Percentiles rank a stretch among this genome's conserved stretches.
Evolutionary conservation across 2,329 filamentous ascomycete species (phyloP).

Genomic region (Fusarium dimerum): DNA sequence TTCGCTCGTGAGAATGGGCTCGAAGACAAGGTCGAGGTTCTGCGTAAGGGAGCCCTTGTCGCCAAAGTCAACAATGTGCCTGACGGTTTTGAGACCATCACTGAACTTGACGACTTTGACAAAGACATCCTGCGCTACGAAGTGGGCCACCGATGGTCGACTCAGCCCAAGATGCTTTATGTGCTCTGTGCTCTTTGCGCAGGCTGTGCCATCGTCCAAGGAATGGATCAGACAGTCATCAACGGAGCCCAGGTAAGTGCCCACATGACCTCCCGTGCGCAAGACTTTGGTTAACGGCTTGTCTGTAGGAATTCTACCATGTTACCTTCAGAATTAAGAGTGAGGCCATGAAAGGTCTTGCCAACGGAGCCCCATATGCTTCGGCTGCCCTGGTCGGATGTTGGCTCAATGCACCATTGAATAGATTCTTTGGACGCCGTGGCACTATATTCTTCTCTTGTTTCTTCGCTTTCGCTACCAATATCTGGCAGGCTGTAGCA

Average conservation of each 20-base stretch:
- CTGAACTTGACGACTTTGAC: constrained; percentile 33
- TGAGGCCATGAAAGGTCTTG: constrained; percentile 45
- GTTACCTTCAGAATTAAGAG: constrained; percentile 35
- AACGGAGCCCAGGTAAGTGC: constrained; percentile 50
- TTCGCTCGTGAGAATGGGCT: constrained; percentile 40
- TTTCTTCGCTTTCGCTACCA: constrained; percentile 48
- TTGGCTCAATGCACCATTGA: constrained; percentile 46
- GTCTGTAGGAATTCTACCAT: constrained; percentile 36
- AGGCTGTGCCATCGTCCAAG: constrained; percentile 55
- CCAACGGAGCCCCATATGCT: constrained; percentile 58
- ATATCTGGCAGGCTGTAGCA: constrained; percentile 45
- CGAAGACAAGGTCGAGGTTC: constrained; percentile 43
- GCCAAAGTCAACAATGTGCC: constrained; percentile 32
- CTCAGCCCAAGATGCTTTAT: constrained; percentile 44
- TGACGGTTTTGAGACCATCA: constrained; percentile 27
- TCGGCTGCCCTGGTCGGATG: constrained; percentile 45
- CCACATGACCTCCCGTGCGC: neutral
- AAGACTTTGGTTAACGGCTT: constrained; percentile 3
- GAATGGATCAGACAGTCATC: constrained; percentile 65
- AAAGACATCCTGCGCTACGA: constrained; percentile 40
- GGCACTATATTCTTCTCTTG: constrained; percentile 66
- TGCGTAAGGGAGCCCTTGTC: constrained; percentile 38
- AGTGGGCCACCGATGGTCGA: constrained; percentile 58
- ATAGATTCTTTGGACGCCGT: constrained; percentile 60
- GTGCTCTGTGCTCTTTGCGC: constrained; percentile 51